Evolutionary conservation across 805 yeast genomes (phyloP).

Genomic region (Helenozyma baotianmanensis): DNA sequence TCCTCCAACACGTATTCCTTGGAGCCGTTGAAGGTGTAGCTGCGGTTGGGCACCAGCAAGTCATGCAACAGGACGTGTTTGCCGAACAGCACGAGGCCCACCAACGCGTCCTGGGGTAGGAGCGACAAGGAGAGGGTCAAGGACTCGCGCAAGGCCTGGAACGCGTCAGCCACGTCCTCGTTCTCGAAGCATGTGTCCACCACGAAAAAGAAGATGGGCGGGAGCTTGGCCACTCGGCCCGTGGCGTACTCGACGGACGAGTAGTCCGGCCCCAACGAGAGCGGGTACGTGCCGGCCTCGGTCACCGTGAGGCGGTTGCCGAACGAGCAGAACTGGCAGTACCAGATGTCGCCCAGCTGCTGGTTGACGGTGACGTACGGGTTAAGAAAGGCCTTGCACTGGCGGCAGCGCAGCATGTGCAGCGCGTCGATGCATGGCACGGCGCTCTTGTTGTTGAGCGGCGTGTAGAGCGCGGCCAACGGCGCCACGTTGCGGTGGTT

Average conservation of each 20-base stretch:
- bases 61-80: conserved; percentile 58
- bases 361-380: conserved; percentile 43
- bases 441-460: conserved; percentile 43
- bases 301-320: conserved; percentile 35
- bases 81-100: conserved; percentile 58
- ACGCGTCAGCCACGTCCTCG: conserved; percentile 44
- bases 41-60: conserved; percentile 21
- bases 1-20: conserved; percentile 47
- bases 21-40: conserved; percentile 51
- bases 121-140: conserved; percentile 41
- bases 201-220: conserved; percentile 48
- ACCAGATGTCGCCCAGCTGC: conserved; percentile 36
- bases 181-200: conserved; percentile 53
- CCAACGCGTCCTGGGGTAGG: conserved; percentile 50
- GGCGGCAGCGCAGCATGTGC: conserved; percentile 45
- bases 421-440: conserved; percentile 35
- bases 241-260: conserved; percentile 52
- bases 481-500: conserved; percentile 52
- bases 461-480: conserved; percentile 55
- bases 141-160: conserved; percentile 45
- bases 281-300: conserved; percentile 35
- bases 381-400: conserved; percentile 51
- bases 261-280: conserved; percentile 14
- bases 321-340: conserved; percentile 52
- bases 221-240: conserved; percentile 34